These are phyloP conservation scores for Medicago lupulina DNA, from an alignment of 306 rosid species.

Conservation along the genomic window DNA sequence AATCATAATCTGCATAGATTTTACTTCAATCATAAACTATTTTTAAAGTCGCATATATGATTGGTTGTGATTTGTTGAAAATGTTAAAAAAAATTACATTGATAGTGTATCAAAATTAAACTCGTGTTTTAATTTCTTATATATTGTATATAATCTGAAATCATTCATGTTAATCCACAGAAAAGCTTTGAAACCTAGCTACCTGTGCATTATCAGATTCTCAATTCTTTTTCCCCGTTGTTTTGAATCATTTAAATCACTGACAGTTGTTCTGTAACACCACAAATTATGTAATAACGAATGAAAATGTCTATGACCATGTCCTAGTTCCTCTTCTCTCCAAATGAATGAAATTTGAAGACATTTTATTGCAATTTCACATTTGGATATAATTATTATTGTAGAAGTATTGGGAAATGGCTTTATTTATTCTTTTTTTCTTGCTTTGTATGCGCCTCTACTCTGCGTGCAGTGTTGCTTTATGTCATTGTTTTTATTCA, in stretches of 20 bases:
- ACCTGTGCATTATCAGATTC: not conserved
- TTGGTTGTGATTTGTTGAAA: too few relatives aligned
- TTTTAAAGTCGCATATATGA: too few relatives aligned
- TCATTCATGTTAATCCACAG: not conserved
- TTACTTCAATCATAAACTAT: too few relatives aligned
- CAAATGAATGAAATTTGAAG: constrained; percentile 24
- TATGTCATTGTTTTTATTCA: constrained; percentile 20
- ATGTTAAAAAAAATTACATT: not conserved
- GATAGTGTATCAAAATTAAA: not conserved
- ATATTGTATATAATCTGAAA: constrained; percentile 27
- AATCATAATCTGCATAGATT: too few relatives aligned
- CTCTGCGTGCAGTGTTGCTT: not conserved
- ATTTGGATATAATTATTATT: constrained; percentile 2
- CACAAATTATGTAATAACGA: not conserved
- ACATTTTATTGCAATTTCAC: constrained; percentile 12
- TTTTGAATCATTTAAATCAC: constrained; percentile 17
- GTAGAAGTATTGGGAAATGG: not conserved
- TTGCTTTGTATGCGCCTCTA: constrained; percentile 17
- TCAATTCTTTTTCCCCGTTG: not conserved
- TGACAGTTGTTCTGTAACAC: not conserved
- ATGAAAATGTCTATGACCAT: constrained; percentile 21
- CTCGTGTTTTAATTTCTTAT: not conserved
- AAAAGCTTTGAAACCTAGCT: not conserved
- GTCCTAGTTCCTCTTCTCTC: constrained; percentile 4
- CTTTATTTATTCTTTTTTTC: constrained; percentile 6